phyloP scores from a whole-genome alignment of 768 basidiomycete genomes.

The Leucocoprinus leucothites region DNA sequence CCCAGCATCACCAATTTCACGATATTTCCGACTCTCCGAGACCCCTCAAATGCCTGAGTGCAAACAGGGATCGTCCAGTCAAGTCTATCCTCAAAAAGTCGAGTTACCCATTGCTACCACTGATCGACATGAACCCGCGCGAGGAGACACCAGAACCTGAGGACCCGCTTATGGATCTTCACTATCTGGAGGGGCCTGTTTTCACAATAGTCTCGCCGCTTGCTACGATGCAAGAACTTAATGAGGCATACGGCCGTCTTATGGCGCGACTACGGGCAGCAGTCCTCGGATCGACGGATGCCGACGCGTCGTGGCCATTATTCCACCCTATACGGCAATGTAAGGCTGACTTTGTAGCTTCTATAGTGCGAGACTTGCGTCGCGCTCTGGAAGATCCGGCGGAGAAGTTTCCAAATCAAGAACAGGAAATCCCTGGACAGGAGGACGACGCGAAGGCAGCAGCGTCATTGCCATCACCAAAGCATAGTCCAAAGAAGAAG shows the following conservation, averaged over 20 bases:
- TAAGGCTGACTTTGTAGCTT: constrained; percentile 45
- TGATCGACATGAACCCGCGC: constrained; percentile 30
- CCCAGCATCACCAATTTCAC: constrained; percentile 48
- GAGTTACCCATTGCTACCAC: constrained; percentile 19
- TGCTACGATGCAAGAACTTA: constrained; percentile 53
- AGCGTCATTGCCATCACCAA: constrained; percentile 58
- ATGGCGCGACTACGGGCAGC: constrained; percentile 57
- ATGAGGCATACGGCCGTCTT: constrained; percentile 72
- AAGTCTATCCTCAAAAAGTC: constrained; percentile 23
- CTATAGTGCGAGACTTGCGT: constrained; percentile 66
- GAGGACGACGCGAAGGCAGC: constrained; percentile 22
- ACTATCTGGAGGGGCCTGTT: constrained; percentile 67
- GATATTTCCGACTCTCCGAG: constrained; percentile 28
- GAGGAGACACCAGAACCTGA: constrained; percentile 77
- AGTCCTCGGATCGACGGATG: constrained; percentile 42
- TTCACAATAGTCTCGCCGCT: constrained; percentile 50
- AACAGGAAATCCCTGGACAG: constrained; percentile 24
- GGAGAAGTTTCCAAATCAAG: constrained; percentile 20
- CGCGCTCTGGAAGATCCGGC: constrained; percentile 62
- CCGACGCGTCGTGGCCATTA: constrained; percentile 64
- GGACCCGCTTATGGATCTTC: constrained; percentile 59
- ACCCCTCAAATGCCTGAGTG: constrained; percentile 17
- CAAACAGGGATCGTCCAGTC: constrained; percentile 24
- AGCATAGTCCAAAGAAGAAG: constrained; percentile 63
- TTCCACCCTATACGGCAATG: constrained; percentile 68